Percentiles rank a stretch among this genome's conserved stretches.
Conservation (phyloP, 352 stramenopile genomes). For the Blastocystis sp. region DNA sequence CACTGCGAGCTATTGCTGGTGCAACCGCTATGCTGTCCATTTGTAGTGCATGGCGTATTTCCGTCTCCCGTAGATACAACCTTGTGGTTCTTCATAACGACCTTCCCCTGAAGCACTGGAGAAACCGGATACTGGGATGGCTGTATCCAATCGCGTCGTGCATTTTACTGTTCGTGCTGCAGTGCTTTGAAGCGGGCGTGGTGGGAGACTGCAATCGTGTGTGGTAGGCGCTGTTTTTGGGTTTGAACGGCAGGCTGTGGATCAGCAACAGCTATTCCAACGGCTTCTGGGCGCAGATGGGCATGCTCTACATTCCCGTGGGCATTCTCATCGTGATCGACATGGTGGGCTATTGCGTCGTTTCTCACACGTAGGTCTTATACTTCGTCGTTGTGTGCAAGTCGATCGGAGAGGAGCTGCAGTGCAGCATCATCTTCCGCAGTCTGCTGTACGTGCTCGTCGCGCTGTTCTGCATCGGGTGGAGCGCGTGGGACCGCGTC, state of each 20-base stretch:
- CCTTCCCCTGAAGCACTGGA: neutral
- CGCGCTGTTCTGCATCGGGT: slow-evolving; percentile 18
- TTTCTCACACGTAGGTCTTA: slow-evolving; percentile 9
- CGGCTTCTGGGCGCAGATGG: slow-evolving; percentile 2
- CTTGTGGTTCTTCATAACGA: slow-evolving; percentile 31
- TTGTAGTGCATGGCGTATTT: neutral
- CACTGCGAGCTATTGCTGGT: slow-evolving; percentile 39
- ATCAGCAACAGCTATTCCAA: slow-evolving; percentile 16
- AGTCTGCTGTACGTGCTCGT: slow-evolving; percentile 4
- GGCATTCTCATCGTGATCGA: slow-evolving; percentile 17
- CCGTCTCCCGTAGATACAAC: slow-evolving; percentile 7
- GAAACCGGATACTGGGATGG: slow-evolving; percentile 31
- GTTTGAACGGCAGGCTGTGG: slow-evolving; percentile 16
- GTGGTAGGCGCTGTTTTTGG: neutral
- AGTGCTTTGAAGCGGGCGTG: neutral
- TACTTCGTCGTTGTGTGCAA: neutral
- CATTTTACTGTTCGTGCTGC: slow-evolving; percentile 3
- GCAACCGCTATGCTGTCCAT: slow-evolving; percentile 18
- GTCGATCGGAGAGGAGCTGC: slow-evolving; percentile 14
- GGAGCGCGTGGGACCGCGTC: slow-evolving; percentile 28
- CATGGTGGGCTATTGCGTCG: neutral
- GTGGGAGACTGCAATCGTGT: slow-evolving; percentile 46
- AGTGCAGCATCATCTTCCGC: neutral
- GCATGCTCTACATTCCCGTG: slow-evolving; percentile 42
- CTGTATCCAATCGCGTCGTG: slow-evolving; percentile 9